Base-by-base conservation (phyloP, 768 basidiomycete species). In the Leccinum imitatum region DNA sequence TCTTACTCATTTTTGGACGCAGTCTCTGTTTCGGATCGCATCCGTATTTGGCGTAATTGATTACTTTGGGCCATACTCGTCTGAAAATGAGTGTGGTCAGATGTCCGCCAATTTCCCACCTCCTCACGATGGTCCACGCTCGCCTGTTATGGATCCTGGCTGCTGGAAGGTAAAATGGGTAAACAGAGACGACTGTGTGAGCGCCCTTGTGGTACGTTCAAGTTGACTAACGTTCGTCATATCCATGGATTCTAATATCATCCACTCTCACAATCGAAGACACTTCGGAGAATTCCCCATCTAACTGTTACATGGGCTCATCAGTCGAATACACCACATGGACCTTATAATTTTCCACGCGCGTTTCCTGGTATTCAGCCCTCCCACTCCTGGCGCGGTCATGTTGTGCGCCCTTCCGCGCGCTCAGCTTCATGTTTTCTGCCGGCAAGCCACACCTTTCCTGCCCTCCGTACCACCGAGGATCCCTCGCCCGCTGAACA, bases 101-200 rank as follows among this genome's bases (percentile, higher is more conserved):
- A 53, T 25, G n/a, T 30, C 55, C 15, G 37, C 58, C 47, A 67
- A 52, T 41, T 64, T 69, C 61, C 83, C 84, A 9, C 64, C 64
- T 46, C 86, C 87, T 4, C 90, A 92, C 64, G 74, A 85, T 65
- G 79, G 76, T 3, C 80, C 81, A 27, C 84, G 86, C 46, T 78
- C 78, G 35, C 47, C 79, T 6, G 65, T 67, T 11, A 91, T 90
- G 89, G 82, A 85, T 55, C 62, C 65, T 1, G 73, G 78, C 5
- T 86, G 87, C 59, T 92, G 88, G 85, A 88, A 89, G 66, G 79
- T 91, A 44, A 93, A 92, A 68, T 93, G 89, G 88, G 77, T 81
- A 27, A 84, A 89, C 70, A 80, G 91, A 47, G 87, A 90, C 60
- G 86, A 93, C 64, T 89, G 87, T 60, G 81, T 91, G 46, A 83